Conservation (phyloP, 1,284 basidiomycete genomes). For the Leccinum solheimii region DNA sequence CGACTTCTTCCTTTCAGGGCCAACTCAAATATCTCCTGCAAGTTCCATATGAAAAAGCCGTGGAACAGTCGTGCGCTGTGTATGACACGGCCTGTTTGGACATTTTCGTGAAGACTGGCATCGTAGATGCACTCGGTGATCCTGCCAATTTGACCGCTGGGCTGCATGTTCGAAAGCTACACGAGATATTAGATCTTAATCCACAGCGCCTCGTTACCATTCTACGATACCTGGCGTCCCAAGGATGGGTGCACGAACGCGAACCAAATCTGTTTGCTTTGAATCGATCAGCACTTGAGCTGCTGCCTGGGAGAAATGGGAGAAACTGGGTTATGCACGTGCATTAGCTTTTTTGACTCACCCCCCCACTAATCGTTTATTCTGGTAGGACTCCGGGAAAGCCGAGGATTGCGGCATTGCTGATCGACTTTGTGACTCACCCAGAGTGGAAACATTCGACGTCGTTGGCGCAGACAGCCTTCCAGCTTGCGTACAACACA, state of each 20-base stretch:
- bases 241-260: constrained; percentile 28
- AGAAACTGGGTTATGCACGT: constrained; percentile 24
- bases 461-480: constrained; percentile 23
- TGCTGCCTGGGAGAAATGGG: constrained; percentile 21
- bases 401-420: constrained; percentile 20
- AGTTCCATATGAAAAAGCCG: constrained; percentile 25
- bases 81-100: constrained; percentile 30
- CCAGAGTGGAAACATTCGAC: constrained; percentile 28
- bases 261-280: constrained; percentile 21
- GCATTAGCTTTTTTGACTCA: neutral
- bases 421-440: constrained; percentile 23
- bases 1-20: constrained; percentile 11
- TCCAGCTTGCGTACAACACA: constrained; percentile 25
- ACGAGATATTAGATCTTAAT: constrained; percentile 22
- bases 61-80: constrained; percentile 18
- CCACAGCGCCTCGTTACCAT: constrained; percentile 20
- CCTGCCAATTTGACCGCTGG: constrained; percentile 9
- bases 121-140: constrained; percentile 23
- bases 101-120: constrained; percentile 24
- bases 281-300: constrained; percentile 26
- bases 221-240: constrained; percentile 24
- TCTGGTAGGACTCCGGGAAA: constrained; percentile 24
- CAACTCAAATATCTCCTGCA: constrained; percentile 24
- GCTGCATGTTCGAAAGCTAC: constrained; percentile 16
- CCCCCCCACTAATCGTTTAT: neutral